phyloP scores from a whole-genome alignment of 805 yeast species.

The Ogataea zsoltii region DNA sequence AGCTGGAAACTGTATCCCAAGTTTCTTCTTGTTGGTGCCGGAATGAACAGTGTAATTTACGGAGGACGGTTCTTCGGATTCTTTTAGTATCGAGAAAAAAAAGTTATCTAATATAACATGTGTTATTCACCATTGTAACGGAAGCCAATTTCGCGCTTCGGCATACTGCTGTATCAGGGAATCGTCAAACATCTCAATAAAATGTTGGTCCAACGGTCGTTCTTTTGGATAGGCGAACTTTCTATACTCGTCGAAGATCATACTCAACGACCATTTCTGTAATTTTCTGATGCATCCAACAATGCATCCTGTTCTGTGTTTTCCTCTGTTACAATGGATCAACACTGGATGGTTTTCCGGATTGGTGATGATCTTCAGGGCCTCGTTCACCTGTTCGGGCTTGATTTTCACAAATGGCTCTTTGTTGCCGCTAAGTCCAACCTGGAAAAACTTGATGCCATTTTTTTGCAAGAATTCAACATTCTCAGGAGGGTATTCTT shows the following conservation, averaged over 20 bases:
- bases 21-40: constrained; percentile 55
- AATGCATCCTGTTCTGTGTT: constrained; percentile 94
- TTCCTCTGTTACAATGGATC: constrained; percentile 95
- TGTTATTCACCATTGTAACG: constrained; percentile 57
- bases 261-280: constrained; percentile 90
- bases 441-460: constrained; percentile 72
- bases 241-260: constrained; percentile 94
- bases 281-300: constrained; percentile 89
- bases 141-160: constrained; percentile 54
- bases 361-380: constrained; percentile 75
- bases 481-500: constrained; percentile 84
- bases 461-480: constrained; percentile 58
- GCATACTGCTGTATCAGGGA: constrained; percentile 59
- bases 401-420: constrained; percentile 85
- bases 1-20: constrained; percentile 63
- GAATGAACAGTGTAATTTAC: constrained; percentile 62
- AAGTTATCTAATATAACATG: background rate
- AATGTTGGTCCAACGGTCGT: constrained; percentile 92
- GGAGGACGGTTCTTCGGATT: constrained; percentile 66
- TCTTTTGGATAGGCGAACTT: constrained; percentile 94
- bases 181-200: constrained; percentile 86
- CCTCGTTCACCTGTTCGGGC: constrained; percentile 69
- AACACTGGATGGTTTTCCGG: constrained; percentile 90
- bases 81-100: constrained; percentile 3
- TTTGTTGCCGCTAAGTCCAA: constrained; percentile 94